Percentiles rank a stretch among this genome's conserved stretches.
These are phyloP conservation scores for Saccharomycopsis lassenensis DNA, from an alignment of 805 yeast species.

Conservation along the genomic window DNA sequence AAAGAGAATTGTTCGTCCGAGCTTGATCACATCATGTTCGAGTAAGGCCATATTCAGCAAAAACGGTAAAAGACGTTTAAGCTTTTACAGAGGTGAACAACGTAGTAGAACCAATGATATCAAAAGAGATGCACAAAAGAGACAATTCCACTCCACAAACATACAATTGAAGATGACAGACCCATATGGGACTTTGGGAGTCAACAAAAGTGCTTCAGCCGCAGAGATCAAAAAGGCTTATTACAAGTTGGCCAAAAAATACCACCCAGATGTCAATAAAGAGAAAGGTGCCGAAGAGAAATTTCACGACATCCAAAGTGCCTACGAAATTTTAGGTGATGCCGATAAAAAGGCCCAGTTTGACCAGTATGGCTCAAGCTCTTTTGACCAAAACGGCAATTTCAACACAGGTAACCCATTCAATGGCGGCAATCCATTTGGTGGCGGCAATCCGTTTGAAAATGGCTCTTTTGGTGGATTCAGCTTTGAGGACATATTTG, in stretches of 20 bases:
- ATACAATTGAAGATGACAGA: constrained; percentile 34
- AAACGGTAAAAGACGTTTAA: too few species aligned
- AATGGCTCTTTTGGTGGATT: constrained; percentile 31
- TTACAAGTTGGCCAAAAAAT: constrained; percentile 84
- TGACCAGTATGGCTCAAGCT: constrained; percentile 86
- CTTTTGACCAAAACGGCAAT: constrained; percentile 52
- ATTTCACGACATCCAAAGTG: constrained; percentile 89
- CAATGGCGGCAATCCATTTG: constrained; percentile 29
- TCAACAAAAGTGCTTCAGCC: constrained; percentile 54
- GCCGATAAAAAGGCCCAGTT: constrained; percentile 77
- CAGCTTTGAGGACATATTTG: constrained; percentile 55
- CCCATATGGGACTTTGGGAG: constrained; percentile 81
- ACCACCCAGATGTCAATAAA: constrained; percentile 94
- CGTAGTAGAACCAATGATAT: too few species aligned
- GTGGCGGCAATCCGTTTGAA: constrained; percentile 26
- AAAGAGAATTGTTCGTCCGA: too few species aligned
- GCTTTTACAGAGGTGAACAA: too few species aligned
- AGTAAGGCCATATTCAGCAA: too few species aligned
- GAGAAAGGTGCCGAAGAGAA: constrained; percentile 77
- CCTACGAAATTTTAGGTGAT: constrained; percentile 85
- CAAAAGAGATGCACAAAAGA: too few species aligned
- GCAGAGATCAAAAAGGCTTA: constrained; percentile 93
- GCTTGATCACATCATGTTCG: too few species aligned
- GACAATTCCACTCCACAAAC: constrained; percentile 37
- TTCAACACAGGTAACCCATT: constrained; percentile 32